Evolutionary conservation across 2,329 filamentous ascomycete species (phyloP).

Genomic region (Stemphylium beticola): DNA sequence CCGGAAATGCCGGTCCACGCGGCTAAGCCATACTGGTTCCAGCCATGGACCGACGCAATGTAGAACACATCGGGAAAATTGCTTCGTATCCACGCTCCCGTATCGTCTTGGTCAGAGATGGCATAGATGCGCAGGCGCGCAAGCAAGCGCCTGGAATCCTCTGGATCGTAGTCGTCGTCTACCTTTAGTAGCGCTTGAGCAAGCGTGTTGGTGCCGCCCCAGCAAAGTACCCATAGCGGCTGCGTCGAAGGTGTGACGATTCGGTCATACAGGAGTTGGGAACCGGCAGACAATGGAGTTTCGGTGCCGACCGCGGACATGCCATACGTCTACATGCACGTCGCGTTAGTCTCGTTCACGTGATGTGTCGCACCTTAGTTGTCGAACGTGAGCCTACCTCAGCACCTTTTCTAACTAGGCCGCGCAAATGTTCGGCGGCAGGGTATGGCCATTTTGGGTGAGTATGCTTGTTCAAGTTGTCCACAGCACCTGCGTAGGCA

Average conservation of each 20-base stretch:
- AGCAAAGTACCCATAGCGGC: slow-evolving; percentile 60
- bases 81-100: slow-evolving; percentile 62
- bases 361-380: background rate
- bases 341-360: slow-evolving; percentile 1
- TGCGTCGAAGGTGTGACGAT: slow-evolving; percentile 49
- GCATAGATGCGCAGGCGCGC: slow-evolving; percentile 49
- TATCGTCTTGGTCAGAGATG: slow-evolving; percentile 67
- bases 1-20: slow-evolving; percentile 64
- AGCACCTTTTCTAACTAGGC: slow-evolving; percentile 38
- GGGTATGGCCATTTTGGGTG: slow-evolving; percentile 46
- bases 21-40: slow-evolving; percentile 61
- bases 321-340: slow-evolving; percentile 47
- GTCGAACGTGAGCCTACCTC: slow-evolving; percentile 28
- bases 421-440: slow-evolving; percentile 30
- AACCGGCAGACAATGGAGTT: slow-evolving; percentile 51
- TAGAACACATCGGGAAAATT: slow-evolving; percentile 63
- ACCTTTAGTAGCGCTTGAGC: slow-evolving; percentile 57
- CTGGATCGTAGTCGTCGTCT: slow-evolving; percentile 37
- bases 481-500: slow-evolving; percentile 42
- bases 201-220: slow-evolving; percentile 62
- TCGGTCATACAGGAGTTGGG: slow-evolving; percentile 53
- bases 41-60: slow-evolving; percentile 63
- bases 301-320: slow-evolving; percentile 45
- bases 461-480: slow-evolving; percentile 59
- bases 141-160: slow-evolving; percentile 41